Evolutionary conservation across 176 grass and related monocot genomes (phyloP).

Genomic region (Tuctoria greenei): DNA sequence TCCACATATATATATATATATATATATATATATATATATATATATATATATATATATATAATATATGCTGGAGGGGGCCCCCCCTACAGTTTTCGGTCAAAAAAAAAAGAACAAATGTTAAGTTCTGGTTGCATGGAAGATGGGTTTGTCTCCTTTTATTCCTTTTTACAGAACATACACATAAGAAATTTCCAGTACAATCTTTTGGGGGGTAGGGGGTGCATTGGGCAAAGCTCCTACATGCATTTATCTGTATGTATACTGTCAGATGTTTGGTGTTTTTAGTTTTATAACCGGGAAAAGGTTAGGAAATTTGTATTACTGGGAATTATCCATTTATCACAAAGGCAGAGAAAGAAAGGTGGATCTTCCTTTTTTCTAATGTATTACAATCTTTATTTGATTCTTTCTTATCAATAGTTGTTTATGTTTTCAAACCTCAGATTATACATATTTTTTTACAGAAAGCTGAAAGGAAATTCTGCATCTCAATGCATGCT

Average conservation of each 20-base stretch:
- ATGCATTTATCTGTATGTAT: background rate
- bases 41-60: too few relatives aligned
- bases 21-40: too few relatives aligned
- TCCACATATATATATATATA: too few relatives aligned
- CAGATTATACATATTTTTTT: slow-evolving; percentile 10
- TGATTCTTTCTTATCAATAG: background rate
- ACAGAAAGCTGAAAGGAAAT: slow-evolving; percentile 87
- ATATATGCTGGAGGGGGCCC: too few relatives aligned
- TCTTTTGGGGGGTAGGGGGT: background rate
- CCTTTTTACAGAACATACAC: background rate
- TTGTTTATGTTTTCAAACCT: slow-evolving; percentile 3
- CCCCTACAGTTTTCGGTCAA: too few relatives aligned
- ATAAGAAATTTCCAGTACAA: background rate
- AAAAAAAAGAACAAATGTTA: background rate
- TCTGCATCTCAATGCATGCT: slow-evolving; percentile 73
- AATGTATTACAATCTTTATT: slow-evolving; percentile 11
- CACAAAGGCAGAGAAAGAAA: slow-evolving; percentile 8
- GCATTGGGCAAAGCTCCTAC: background rate
- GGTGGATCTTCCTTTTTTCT: slow-evolving; percentile 16
- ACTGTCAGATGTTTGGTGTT: background rate
- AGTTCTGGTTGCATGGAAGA: background rate
- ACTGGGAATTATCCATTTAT: slow-evolving; percentile 6
- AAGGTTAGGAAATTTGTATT: background rate
- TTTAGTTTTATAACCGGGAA: background rate
- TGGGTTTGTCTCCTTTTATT: background rate